A percentile compares a stretch with the other conserved stretches of the same genome.
phyloP scores from a whole-genome alignment of 2,329 filamentous ascomycete genomes.

The Rhynchosporium secalis region DNA sequence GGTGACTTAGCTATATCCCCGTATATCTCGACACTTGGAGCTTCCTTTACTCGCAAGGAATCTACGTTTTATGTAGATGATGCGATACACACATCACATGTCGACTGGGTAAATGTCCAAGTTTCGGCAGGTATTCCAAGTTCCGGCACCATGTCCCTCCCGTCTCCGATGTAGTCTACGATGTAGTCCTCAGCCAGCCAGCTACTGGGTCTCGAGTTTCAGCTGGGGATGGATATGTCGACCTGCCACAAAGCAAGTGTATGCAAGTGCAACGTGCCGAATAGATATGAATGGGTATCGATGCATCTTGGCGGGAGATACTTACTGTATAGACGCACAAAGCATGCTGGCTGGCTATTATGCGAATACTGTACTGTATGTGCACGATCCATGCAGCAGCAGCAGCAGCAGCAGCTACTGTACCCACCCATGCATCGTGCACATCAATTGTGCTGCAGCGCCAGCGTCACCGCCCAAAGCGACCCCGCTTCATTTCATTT shows the following conservation, averaged over 20 bases:
- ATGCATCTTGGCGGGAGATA: conserved; percentile 3
- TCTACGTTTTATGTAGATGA: too few species aligned
- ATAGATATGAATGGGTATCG: conserved; percentile 4
- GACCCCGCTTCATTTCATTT: not conserved
- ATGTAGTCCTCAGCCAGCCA: not conserved
- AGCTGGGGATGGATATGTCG: conserved; percentile 7
- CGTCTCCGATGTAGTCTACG: too few species aligned
- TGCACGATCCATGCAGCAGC: not conserved
- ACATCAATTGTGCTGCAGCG: not conserved
- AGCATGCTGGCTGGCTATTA: too few species aligned
- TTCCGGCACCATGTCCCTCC: not conserved
- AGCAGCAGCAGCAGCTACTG: too few species aligned
- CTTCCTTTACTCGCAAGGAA: not conserved
- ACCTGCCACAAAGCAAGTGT: conserved; percentile 2
- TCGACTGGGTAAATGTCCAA: conserved; percentile 4
- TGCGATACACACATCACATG: not conserved
- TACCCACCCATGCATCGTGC: not conserved
- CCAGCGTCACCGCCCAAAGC: conserved; percentile 11
- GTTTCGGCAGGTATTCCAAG: conserved; percentile 5
- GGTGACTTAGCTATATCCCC: not conserved
- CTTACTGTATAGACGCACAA: too few species aligned
- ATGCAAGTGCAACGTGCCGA: not conserved
- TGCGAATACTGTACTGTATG: too few species aligned
- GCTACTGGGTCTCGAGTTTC: not conserved
- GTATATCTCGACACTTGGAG: not conserved